Base-by-base conservation (phyloP, 108 stramenopile genomes). In the Nitzschia putrida region DNA sequence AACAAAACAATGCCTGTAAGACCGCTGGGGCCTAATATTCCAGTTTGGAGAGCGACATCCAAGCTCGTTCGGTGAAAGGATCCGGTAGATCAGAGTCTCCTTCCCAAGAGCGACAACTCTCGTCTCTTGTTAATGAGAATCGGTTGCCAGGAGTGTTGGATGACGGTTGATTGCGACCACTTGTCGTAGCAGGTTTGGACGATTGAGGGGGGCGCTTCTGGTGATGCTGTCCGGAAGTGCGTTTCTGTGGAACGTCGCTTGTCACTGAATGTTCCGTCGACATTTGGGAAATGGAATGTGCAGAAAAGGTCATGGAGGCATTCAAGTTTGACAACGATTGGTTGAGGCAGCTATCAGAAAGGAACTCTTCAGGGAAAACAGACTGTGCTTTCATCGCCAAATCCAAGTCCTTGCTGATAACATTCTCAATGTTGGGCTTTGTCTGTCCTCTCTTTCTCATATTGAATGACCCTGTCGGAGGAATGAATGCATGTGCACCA, bases 401-500 rank as follows among this genome's bases (percentile, higher is more conserved):
- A 16, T 59, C 57, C 16, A 59, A 40, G 24, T 59, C 57, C 40
- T 59, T 59, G n/a, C 37, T 16, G 12, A 44, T 3, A 22, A 43
- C 61, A 49, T 16, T 49, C 2, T 49, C 47, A 49, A 16, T 16
- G 18, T 18, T 49, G 14, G 47, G 18, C 47, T 18, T 16, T 2
- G 14, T 16, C 6, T 49, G 47, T 18, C 47, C 18, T 49, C n/a
- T 6, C 44, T 63, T 63, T 13, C 61, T 37, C 22, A 63, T 7
- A 22, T 63, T 63, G 43, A 63, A 63, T 0, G 61, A 63, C 0
- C 61, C 61, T 8, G 61, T 45, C 8, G 61, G 61, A 16, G 61
- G 61, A 63, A 63, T 63, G 44, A 63, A 63, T 20, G n/a, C 44
- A 21, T 45, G 44, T n/a, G 42, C 9, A 22, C 44, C 44, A 12